phyloP scores from a whole-genome alignment of 345 rosid genomes.

The Populus tremula region DNA sequence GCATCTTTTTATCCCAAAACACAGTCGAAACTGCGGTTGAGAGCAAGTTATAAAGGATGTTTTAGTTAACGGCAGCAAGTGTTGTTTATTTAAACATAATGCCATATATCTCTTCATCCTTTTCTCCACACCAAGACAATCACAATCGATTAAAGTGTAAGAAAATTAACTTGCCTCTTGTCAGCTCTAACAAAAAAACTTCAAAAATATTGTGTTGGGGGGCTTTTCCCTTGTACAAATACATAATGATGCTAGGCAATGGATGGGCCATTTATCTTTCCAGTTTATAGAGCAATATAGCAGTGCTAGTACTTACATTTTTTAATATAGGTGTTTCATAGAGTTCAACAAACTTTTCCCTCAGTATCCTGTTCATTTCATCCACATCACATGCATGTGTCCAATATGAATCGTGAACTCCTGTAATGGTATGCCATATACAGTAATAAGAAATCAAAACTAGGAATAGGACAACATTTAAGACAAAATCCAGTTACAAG shows the following conservation, averaged over 20 bases:
- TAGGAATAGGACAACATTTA: conserved; percentile 10
- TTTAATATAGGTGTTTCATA: conserved; percentile 82
- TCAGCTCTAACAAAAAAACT: neutral
- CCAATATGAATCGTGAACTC: conserved; percentile 99
- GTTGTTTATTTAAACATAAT: neutral
- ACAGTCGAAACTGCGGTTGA: neutral
- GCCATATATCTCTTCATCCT: neutral
- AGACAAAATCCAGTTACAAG: neutral
- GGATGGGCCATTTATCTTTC: neutral
- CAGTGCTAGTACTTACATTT: conserved; percentile 52
- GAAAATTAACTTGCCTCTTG: neutral
- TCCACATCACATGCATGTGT: conserved; percentile 99
- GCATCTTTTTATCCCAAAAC: neutral
- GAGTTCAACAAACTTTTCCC: conserved; percentile 91
- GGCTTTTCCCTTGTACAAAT: neutral
- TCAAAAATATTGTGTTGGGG: neutral
- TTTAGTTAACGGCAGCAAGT: neutral
- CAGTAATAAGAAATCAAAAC: conserved; percentile 17
- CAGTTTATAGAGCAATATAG: neutral
- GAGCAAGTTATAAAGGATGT: neutral
- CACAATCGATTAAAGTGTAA: neutral
- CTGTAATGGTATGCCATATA: conserved; percentile 39
- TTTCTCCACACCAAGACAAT: neutral
- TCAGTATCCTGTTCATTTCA: conserved; percentile 67
- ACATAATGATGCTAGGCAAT: neutral